These are phyloP conservation scores for Quercus glauca DNA, from an alignment of 306 rosid species.

Conservation along the genomic window DNA sequence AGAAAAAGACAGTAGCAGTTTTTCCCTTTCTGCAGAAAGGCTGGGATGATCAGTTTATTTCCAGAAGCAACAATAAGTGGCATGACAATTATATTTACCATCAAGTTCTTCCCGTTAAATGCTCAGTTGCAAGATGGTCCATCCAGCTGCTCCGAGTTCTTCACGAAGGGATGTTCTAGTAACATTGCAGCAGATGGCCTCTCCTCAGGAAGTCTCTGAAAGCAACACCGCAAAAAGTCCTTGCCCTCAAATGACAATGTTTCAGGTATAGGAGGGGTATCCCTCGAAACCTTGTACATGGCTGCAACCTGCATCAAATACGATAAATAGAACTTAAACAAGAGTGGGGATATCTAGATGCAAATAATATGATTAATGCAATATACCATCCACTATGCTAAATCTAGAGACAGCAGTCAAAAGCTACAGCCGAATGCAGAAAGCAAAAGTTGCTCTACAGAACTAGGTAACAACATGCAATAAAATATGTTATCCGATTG, in stretches of 20 bases:
- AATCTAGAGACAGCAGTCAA: neutral
- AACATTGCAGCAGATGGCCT: conserved; percentile 68
- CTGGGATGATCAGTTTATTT: conserved; percentile 41
- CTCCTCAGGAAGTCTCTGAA: conserved; percentile 93
- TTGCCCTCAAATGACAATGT: conserved; percentile 73
- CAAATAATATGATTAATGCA: neutral
- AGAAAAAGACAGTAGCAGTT: neutral
- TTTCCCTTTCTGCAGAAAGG: conserved; percentile 27
- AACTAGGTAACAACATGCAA: neutral
- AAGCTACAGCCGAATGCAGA: neutral
- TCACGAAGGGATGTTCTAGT: conserved; percentile 80
- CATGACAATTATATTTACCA: conserved; percentile 38
- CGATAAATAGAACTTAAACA: conserved; percentile 16
- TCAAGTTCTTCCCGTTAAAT: conserved; percentile 31
- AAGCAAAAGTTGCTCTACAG: neutral
- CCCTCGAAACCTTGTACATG: conserved; percentile 86
- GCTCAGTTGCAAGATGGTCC: conserved; percentile 33
- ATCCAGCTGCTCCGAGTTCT: conserved; percentile 44
- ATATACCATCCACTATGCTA: neutral
- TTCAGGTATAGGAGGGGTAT: conserved; percentile 81
- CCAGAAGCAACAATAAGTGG: conserved; percentile 22
- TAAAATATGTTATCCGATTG: neutral
- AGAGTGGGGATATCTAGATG: conserved; percentile 9
- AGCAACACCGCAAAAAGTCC: conserved; percentile 83
- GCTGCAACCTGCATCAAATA: conserved; percentile 81